These are phyloP conservation scores for Drechslerella coelobrocha DNA, from an alignment of 2,329 filamentous ascomycete species.

Conservation along the genomic window DNA sequence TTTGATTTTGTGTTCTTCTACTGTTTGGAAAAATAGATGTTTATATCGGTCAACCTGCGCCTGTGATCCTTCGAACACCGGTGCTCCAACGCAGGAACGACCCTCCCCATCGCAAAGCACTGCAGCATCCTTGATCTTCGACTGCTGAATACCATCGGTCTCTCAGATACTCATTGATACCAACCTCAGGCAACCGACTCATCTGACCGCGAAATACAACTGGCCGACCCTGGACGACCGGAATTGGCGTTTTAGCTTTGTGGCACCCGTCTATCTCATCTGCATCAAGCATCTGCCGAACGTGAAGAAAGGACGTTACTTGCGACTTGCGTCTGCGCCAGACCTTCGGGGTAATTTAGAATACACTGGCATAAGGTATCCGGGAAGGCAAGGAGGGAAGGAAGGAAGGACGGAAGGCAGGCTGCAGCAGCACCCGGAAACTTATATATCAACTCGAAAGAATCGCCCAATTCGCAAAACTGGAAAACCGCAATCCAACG, in stretches of 20 bases:
- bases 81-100: conserved; percentile 35
- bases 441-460: conserved; percentile 9
- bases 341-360: conserved; percentile 38
- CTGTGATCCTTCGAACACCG: conserved; percentile 17
- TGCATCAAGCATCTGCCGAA: conserved; percentile 28
- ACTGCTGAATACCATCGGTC: background rate
- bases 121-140: conserved; percentile 17
- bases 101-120: conserved; percentile 19
- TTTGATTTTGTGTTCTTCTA: conserved; percentile 22
- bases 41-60: conserved; percentile 1
- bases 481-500: conserved; percentile 8
- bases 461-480: conserved; percentile 7
- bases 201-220: conserved; percentile 42
- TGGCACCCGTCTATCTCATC: conserved; percentile 42
- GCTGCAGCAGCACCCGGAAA: conserved; percentile 27
- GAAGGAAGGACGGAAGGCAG: conserved; percentile 27
- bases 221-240: conserved; percentile 20
- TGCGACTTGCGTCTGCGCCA: conserved; percentile 12
- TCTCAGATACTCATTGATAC: conserved; percentile 12
- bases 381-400: conserved; percentile 23
- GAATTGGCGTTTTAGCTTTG: conserved; percentile 21
- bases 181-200: conserved; percentile 25
- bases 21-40: conserved; percentile 8
- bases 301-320: conserved; percentile 17
- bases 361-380: conserved; percentile 14